Percentiles rank a stretch among this genome's conserved stretches.
These are phyloP conservation scores for Hortiboletus flavorubellus DNA, from an alignment of 768 basidiomycete genomes.

Conservation along the genomic window DNA sequence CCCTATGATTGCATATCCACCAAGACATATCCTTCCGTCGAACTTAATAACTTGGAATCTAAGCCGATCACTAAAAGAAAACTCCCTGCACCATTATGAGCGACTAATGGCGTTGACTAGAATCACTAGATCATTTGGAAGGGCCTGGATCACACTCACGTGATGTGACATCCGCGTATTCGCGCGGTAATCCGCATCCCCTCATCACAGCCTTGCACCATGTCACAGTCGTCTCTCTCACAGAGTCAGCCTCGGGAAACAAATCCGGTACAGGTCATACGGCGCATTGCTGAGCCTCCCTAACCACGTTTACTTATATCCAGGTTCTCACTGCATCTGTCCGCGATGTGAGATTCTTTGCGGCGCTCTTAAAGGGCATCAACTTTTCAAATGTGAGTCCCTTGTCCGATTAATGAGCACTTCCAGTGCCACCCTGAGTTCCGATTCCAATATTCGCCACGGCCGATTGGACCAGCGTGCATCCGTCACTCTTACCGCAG, in stretches of 20 bases:
- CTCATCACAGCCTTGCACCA: background rate
- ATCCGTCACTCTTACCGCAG: constrained; percentile 62
- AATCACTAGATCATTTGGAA: background rate
- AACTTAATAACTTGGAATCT: too few relatives aligned
- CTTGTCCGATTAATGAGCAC: background rate
- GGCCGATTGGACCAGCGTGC: constrained; percentile 52
- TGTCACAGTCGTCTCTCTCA: constrained; percentile 20
- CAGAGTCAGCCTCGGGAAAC: constrained; percentile 22
- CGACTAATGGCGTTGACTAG: too few relatives aligned
- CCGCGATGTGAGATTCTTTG: constrained; percentile 79
- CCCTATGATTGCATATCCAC: background rate
- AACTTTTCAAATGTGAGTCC: constrained; percentile 71
- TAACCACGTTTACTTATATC: background rate
- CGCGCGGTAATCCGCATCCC: background rate
- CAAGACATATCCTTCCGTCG: background rate
- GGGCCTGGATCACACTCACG: constrained; percentile 1
- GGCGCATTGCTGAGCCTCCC: background rate
- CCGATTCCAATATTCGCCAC: constrained; percentile 8
- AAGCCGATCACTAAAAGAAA: too few relatives aligned
- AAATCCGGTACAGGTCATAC: constrained; percentile 18
- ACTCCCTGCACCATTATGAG: too few relatives aligned
- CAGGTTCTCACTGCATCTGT: constrained; percentile 69
- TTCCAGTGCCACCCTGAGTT: background rate
- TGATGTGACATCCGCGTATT: constrained; percentile 11
- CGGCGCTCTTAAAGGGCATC: constrained; percentile 75